Percentiles rank a stretch among this genome's conserved stretches.
phyloP scores from a whole-genome alignment of 1,284 basidiomycete genomes.

The Amylostereum chailletii region DNA sequence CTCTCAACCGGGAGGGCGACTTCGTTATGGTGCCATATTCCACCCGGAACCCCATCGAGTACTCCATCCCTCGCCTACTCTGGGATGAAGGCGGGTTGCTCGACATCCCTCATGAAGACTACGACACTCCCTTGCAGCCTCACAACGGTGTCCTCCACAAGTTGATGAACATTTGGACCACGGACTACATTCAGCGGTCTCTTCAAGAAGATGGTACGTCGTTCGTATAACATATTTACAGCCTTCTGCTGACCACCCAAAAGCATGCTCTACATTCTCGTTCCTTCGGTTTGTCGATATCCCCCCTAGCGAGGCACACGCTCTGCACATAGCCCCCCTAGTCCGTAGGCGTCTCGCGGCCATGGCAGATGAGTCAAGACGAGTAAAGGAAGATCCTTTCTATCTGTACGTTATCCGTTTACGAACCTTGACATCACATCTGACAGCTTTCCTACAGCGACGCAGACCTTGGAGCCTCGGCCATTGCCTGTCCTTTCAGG shows the following conservation, averaged over 20 bases:
- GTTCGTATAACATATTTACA: not conserved
- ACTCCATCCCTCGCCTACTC: conserved; percentile 68
- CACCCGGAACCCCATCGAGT: conserved; percentile 80
- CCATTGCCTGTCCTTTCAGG: conserved; percentile 22
- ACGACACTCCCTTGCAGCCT: conserved; percentile 34
- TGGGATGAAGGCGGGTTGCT: conserved; percentile 77
- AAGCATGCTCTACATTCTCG: conserved; percentile 46
- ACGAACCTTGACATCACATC: conserved; percentile 13
- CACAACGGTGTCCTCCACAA: conserved; percentile 60
- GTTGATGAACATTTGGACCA: conserved; percentile 88
- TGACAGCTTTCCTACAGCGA: conserved; percentile 33
- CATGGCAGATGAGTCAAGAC: conserved; percentile 34
- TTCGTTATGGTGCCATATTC: conserved; percentile 79
- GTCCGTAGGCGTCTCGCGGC: conserved; percentile 45
- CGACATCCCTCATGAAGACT: conserved; percentile 54
- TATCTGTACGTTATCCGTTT: conserved; percentile 32
- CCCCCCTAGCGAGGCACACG: conserved; percentile 56
- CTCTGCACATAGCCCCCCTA: conserved; percentile 48
- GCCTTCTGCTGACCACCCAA: no score
- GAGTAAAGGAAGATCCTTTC: conserved; percentile 36
- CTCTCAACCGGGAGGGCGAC: conserved; percentile 81
- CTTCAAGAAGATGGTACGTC: conserved; percentile 53
- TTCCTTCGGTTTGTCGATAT: conserved; percentile 69
- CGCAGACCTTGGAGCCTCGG: conserved; percentile 43
- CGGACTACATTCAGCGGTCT: conserved; percentile 74